These are phyloP conservation scores for Neopestalotiopsis rosae DNA, from an alignment of 2,329 filamentous ascomycete genomes.

Conservation along the genomic window DNA sequence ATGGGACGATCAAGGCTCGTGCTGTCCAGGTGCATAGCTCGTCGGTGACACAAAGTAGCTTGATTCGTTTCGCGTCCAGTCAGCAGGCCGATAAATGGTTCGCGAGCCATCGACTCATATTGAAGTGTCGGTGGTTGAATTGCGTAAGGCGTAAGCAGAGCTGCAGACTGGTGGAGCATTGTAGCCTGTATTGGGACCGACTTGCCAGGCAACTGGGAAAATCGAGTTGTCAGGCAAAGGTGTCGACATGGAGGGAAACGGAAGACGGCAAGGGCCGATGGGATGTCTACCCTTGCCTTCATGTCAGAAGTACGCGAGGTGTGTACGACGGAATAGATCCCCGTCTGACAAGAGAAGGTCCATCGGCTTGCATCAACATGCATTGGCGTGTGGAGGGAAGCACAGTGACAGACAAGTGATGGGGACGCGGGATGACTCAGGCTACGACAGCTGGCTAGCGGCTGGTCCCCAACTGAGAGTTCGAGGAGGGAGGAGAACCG, in stretches of 20 bases:
- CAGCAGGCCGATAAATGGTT: slow-evolving; percentile 18
- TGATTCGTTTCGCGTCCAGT: not conserved
- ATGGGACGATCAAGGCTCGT: not conserved
- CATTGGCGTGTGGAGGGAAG: not conserved
- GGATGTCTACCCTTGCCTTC: not conserved
- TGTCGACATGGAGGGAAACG: not conserved
- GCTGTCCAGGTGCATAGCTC: not conserved
- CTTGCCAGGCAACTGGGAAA: not conserved
- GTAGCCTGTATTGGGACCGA: not conserved
- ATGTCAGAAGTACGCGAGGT: not conserved
- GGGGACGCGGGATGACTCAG: not conserved
- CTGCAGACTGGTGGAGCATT: slow-evolving; percentile 3
- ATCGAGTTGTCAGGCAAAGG: not conserved
- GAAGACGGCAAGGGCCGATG: not conserved
- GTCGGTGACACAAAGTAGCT: not conserved
- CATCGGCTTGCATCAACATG: too few species aligned
- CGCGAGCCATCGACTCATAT: slow-evolving; percentile 25
- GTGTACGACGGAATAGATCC: not conserved
- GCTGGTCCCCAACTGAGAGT: not conserved
- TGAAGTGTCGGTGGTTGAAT: not conserved
- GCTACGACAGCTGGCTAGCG: not conserved
- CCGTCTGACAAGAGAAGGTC: not conserved
- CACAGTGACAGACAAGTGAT: not conserved
- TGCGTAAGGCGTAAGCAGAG: not conserved
- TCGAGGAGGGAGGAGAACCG: too few species aligned